phyloP scores from a whole-genome alignment of 2,329 filamentous ascomycete species.

The Diaporthe velutina region DNA sequence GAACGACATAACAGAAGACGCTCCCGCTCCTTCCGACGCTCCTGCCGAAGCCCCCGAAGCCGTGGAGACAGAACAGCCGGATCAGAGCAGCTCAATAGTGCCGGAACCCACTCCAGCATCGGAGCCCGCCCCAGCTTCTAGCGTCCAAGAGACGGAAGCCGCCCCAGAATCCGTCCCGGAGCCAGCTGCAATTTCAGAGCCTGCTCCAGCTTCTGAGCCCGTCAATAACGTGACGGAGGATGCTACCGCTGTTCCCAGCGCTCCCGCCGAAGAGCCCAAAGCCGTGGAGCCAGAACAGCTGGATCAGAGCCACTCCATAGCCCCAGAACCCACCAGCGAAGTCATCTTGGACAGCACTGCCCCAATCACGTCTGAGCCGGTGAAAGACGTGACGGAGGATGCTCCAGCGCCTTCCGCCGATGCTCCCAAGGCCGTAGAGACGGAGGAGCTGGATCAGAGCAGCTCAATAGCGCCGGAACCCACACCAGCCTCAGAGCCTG shows the following conservation, averaged over 20 bases:
- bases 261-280: too few species aligned
- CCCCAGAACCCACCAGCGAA: background rate
- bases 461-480: background rate
- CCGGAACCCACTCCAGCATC: background rate
- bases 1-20: background rate
- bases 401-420: constrained; percentile 8
- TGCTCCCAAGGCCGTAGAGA: constrained; percentile 24
- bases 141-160: background rate
- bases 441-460: constrained; percentile 1
- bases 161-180: background rate
- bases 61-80: too few species aligned
- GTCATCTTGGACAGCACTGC: too few species aligned
- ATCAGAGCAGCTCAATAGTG: too few species aligned
- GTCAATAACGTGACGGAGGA: too few species aligned
- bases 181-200: too few species aligned
- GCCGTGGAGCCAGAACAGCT: background rate
- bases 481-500: background rate
- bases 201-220: too few species aligned
- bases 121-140: background rate
- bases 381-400: background rate
- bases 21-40: too few species aligned
- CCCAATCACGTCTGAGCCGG: background rate
- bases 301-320: too few species aligned
- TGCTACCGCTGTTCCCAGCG: too few species aligned
- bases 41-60: too few species aligned